Base-by-base conservation (phyloP, 768 basidiomycete species). In the Hirschioporus abietinus region DNA sequence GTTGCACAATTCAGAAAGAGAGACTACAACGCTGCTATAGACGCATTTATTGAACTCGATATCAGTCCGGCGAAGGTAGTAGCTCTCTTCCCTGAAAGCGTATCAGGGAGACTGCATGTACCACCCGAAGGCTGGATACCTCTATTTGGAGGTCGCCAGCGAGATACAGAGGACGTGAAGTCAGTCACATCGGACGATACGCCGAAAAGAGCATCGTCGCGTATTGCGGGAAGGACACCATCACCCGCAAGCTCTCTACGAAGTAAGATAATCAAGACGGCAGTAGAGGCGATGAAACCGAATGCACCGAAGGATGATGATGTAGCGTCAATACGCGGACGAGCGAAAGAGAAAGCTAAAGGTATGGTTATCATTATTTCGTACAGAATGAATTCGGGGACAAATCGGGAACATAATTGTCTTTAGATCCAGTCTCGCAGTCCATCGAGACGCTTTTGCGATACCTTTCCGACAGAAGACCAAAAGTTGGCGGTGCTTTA, bases 61-160 rank as follows among this genome's bases (percentile, higher is more conserved):
- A 81, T 95, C 70, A 96, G 96, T 72, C 97, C 97, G 0, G 93
- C 96, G 0, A 94, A 95, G 72, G 93, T 99, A 2, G 83, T 99
- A 24, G 90, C 95, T 1, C 79, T 99, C 7, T 99, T 93, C 75
- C 92, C 93, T 0, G 87, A 91, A 36, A 81, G 82, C 15, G 85
- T 99, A 2, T 84, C 94, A 0, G 96, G 96, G 7, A 83, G 92
- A 35, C 77, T 98, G 8, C 81, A 88, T 6, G 85, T 90, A 0
- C 85, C 88, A 12, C 83, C 78, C 59, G 88, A 89, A 1, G 78
- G 81, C 7, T 95, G 94, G 92, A 89, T 96, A 72, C 80, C 83
- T 5, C 77, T 96, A 2, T 97, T 92, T 73, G 96, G 94, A 5
- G 96, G 96, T 1, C 88, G 86, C 23, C 67, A 63, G 75, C 76